These are phyloP conservation scores for Meredithiella fracta DNA, from an alignment of 2,329 filamentous ascomycete genomes.

Conservation along the genomic window DNA sequence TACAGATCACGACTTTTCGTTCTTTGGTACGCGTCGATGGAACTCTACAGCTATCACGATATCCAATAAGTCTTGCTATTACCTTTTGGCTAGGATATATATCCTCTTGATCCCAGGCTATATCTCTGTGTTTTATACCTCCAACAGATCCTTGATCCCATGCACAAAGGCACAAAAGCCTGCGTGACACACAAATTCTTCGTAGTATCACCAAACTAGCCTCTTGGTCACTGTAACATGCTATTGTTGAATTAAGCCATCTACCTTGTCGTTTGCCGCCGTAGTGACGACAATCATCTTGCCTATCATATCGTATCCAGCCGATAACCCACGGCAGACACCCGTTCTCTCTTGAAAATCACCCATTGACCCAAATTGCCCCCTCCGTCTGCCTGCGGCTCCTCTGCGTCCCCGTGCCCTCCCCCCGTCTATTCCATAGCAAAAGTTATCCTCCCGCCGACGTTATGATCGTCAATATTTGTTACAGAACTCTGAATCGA, in stretches of 20 bases:
- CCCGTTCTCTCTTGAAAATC: too few relatives aligned
- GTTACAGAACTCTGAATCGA: neutral
- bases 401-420: too few relatives aligned
- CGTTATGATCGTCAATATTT: neutral
- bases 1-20: neutral
- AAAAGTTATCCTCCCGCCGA: neutral
- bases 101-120: neutral
- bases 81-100: neutral
- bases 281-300: too few relatives aligned
- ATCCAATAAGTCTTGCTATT: neutral
- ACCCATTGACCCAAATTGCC: too few relatives aligned
- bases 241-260: too few relatives aligned
- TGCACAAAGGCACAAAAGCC: neutral
- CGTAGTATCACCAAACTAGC: too few relatives aligned
- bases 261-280: too few relatives aligned
- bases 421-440: too few relatives aligned
- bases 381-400: too few relatives aligned
- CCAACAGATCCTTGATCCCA: neutral
- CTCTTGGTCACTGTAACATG: too few relatives aligned
- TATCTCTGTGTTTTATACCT: slow-evolving; percentile 5
- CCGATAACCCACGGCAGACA: too few relatives aligned
- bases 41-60: neutral
- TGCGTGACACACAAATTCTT: neutral
- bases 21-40: slow-evolving; percentile 2
- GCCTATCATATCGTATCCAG: too few relatives aligned